Conservation (phyloP, 2,329 filamentous ascomycete genomes). For the Penicillium verrucosum region DNA sequence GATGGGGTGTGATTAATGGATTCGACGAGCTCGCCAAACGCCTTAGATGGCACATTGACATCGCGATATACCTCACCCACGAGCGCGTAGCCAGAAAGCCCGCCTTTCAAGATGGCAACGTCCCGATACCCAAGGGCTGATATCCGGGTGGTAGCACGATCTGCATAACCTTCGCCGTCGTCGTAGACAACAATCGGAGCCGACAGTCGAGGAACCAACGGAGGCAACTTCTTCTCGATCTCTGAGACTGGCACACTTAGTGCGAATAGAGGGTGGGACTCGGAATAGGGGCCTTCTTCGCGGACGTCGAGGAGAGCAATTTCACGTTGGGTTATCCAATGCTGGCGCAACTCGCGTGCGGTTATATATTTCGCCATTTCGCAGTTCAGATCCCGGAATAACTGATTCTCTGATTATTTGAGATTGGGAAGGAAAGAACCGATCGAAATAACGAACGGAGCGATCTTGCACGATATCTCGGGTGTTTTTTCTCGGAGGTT, state of each 20-base stretch:
- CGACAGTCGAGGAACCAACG: slow-evolving; percentile 26
- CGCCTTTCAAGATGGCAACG: slow-evolving; percentile 26
- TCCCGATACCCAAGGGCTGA: slow-evolving; percentile 25
- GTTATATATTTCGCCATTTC: slow-evolving; percentile 24
- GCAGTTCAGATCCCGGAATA: too few species aligned
- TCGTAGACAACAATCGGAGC: slow-evolving; percentile 31
- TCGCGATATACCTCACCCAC: slow-evolving; percentile 32
- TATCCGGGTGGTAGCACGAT: slow-evolving; percentile 22
- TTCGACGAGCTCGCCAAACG: slow-evolving; percentile 34
- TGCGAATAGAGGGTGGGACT: slow-evolving; percentile 30
- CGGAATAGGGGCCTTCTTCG: slow-evolving; percentile 31
- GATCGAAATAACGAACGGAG: not conserved
- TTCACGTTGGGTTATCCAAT: slow-evolving; percentile 25
- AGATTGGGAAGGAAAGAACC: not conserved
- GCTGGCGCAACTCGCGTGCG: slow-evolving; percentile 19
- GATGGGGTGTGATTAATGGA: slow-evolving; percentile 31
- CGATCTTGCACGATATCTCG: not conserved
- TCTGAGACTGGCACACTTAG: slow-evolving; percentile 31
- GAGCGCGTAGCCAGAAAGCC: slow-evolving; percentile 23
- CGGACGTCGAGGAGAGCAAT: slow-evolving; percentile 32
- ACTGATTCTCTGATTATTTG: too few species aligned
- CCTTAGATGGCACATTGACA: slow-evolving; percentile 33
- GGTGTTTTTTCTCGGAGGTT: not conserved
- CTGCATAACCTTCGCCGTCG: slow-evolving; percentile 28
- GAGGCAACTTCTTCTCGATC: slow-evolving; percentile 25